These are phyloP conservation scores for Solanum lignicaule DNA, from an alignment of 257 asterid genomes.

Conservation along the genomic window DNA sequence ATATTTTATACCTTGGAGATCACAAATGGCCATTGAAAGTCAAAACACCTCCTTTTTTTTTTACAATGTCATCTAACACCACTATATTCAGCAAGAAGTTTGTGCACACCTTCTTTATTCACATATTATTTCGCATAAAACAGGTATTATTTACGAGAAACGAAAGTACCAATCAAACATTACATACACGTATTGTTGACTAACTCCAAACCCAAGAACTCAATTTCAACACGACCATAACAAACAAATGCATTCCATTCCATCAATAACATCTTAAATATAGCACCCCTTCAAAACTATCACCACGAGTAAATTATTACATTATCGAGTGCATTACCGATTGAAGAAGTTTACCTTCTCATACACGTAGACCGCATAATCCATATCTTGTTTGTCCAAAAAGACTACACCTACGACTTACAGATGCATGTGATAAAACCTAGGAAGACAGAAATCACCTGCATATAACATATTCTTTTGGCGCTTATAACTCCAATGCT, in stretches of 20 bases:
- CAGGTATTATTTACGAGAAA: not conserved
- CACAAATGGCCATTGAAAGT: too few species aligned
- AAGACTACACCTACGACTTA: not conserved
- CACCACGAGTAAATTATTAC: not conserved
- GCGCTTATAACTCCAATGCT: slow-evolving; percentile 29
- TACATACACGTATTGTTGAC: not conserved
- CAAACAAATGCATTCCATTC: not conserved
- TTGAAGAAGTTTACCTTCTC: not conserved
- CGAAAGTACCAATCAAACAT: not conserved
- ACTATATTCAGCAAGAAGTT: not conserved
- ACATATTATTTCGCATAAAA: not conserved
- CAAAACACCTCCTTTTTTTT: too few species aligned
- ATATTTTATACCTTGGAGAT: too few species aligned
- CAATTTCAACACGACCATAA: not conserved
- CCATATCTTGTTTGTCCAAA: not conserved
- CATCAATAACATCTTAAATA: not conserved
- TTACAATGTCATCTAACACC: not conserved
- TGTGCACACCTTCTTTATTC: not conserved
- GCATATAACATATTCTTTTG: not conserved
- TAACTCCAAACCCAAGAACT: not conserved
- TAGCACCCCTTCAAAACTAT: not conserved
- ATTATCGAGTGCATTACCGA: not conserved
- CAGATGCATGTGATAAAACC: not conserved
- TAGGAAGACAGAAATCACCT: not conserved
- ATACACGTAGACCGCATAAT: not conserved